Percentiles rank a stretch among this genome's conserved stretches.
Evolutionary conservation across 768 basidiomycete species (phyloP).

Genomic region (Exidia glandulosa): DNA sequence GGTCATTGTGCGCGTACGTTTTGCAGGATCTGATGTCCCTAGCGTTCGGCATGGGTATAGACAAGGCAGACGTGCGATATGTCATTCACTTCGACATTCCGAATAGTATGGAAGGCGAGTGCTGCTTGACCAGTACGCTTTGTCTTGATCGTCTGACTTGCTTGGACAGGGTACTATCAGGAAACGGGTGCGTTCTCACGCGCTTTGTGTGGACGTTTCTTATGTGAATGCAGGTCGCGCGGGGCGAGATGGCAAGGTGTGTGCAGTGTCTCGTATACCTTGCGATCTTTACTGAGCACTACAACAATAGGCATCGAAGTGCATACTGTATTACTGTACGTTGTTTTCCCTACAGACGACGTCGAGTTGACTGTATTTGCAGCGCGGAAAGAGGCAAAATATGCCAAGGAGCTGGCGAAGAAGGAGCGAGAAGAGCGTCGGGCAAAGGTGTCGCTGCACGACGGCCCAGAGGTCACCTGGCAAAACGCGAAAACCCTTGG

Average conservation of each 20-base stretch:
- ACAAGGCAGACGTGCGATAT: slow-evolving; percentile 54
- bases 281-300: background rate
- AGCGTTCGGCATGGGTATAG: slow-evolving; percentile 81
- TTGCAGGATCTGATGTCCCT: slow-evolving; percentile 64
- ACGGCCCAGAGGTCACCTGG: slow-evolving; percentile 54
- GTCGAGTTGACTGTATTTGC: background rate
- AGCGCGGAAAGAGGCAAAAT: slow-evolving; percentile 69
- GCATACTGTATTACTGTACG: slow-evolving; percentile 70
- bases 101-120: slow-evolving; percentile 68
- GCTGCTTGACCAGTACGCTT: background rate
- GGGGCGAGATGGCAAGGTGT: slow-evolving; percentile 63
- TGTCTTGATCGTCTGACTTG: slow-evolving; percentile 3
- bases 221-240: slow-evolving; percentile 46
- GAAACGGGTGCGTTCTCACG: slow-evolving; percentile 52
- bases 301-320: slow-evolving; percentile 72
- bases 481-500: slow-evolving; percentile 52
- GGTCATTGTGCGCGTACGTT: background rate
- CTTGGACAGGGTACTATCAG: slow-evolving; percentile 62
- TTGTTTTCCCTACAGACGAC: background rate
- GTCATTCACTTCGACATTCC: slow-evolving; percentile 74
- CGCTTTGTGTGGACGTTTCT: background rate
- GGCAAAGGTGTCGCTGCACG: slow-evolving; percentile 27
- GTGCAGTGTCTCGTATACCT: slow-evolving; percentile 11
- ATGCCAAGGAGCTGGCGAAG: slow-evolving; percentile 42
- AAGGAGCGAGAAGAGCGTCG: slow-evolving; percentile 35